Evolutionary conservation across 306 rosid species (phyloP).

Genomic region (Malus asiatica): DNA sequence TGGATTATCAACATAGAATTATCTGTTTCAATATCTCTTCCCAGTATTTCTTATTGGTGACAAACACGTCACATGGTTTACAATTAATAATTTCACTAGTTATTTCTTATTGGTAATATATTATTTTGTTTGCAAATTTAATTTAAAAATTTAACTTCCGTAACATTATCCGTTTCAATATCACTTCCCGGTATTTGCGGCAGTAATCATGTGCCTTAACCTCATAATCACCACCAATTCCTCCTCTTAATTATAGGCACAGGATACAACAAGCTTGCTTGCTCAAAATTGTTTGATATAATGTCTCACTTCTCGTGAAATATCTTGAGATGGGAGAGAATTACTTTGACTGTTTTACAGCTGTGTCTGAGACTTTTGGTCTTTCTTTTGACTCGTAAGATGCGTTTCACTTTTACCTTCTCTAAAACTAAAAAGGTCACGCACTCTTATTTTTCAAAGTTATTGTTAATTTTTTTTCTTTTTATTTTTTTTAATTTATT

Average conservation of each 20-base stretch:
- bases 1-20: too few species aligned
- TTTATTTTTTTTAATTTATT: too few species aligned
- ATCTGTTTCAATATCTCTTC: too few species aligned
- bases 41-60: too few species aligned
- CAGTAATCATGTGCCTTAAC: background rate
- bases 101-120: too few species aligned
- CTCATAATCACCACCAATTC: background rate
- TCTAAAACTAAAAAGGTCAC: background rate
- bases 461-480: too few species aligned
- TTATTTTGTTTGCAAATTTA: too few species aligned
- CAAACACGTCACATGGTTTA: too few species aligned
- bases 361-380: background rate
- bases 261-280: background rate
- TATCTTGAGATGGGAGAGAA: background rate
- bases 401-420: background rate
- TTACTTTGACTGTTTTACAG: background rate
- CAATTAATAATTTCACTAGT: too few species aligned
- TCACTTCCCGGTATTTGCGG: background rate
- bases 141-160: too few species aligned
- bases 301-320: background rate
- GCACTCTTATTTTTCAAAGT: too few species aligned
- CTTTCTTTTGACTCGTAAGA: background rate
- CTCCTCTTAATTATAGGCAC: background rate
- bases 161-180: too few species aligned
- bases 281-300: background rate